These are phyloP conservation scores for Trypanosoma lewisi DNA, from an alignment of 208 protist species.

Conservation along the genomic window DNA sequence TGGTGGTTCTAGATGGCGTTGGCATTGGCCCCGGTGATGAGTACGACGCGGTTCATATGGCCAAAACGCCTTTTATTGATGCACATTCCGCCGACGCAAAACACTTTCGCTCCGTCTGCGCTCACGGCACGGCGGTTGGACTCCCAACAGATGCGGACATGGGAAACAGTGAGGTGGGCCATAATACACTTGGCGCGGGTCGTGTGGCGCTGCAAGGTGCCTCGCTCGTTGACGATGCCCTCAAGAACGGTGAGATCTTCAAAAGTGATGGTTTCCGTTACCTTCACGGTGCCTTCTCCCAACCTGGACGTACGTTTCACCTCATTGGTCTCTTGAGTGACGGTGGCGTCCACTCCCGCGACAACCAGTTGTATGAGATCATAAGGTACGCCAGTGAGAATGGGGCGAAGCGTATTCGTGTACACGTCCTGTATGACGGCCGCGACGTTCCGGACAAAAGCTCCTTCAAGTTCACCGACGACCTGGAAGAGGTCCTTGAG, in stretches of 20 bases:
- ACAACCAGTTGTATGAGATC: slow-evolving; percentile 90
- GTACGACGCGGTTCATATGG: slow-evolving; percentile 91
- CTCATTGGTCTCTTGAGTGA: slow-evolving; percentile 93
- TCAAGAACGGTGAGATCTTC: slow-evolving; percentile 86
- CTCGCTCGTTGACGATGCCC: slow-evolving; percentile 92
- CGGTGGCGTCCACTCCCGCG: slow-evolving; percentile 93
- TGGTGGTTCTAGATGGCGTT: slow-evolving; percentile 89
- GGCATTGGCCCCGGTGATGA: slow-evolving; percentile 87
- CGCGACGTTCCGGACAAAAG: slow-evolving; percentile 94
- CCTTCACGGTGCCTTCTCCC: slow-evolving; percentile 75
- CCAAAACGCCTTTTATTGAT: slow-evolving; percentile 90
- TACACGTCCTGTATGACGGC: slow-evolving; percentile 94
- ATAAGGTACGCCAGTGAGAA: slow-evolving; percentile 80
- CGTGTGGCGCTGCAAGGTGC: slow-evolving; percentile 92
- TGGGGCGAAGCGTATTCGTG: slow-evolving; percentile 85
- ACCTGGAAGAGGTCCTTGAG: slow-evolving; percentile 85
- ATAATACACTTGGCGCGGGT: slow-evolving; percentile 94
- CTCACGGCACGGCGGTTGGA: slow-evolving; percentile 92
- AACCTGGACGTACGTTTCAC: slow-evolving; percentile 83
- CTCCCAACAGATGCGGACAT: slow-evolving; percentile 94
- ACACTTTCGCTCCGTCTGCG: slow-evolving; percentile 87
- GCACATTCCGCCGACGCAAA: slow-evolving; percentile 36
- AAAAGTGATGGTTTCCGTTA: slow-evolving; percentile 88
- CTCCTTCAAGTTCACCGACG: slow-evolving; percentile 87
- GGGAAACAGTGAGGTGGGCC: slow-evolving; percentile 96